Evolutionary conservation across 23 red algal species (phyloP), one percentile per base, ranked within the genome.

Genomic region (Gracilaria gracilis): DNA sequence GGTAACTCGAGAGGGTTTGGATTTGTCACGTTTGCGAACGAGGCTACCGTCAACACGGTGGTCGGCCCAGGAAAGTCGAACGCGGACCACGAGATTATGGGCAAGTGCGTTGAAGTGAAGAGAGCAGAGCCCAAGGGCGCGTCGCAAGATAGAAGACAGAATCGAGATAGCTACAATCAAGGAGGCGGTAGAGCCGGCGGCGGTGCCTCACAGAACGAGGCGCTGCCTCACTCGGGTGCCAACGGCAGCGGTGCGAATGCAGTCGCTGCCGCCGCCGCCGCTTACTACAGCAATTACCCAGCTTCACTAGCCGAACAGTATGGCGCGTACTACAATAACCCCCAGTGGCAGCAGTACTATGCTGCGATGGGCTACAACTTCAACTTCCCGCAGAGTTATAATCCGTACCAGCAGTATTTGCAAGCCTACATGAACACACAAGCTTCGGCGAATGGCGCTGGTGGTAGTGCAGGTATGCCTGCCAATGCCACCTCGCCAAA

Each of bases 1-100:
- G 97, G 97, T 17, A 95, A 94, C 87, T 94, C 89, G 14, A 65
- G 93, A 40, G 97, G 97, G 34, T 99, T 96, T 88, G 97, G 97
- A 32, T 99, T 99, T 91, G 93, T 99, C 65, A 94, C 94, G 1
- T 99, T 94, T 82, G 80, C 88, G 55, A 90, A 89, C 62, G 94
- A 92, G 57, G 85, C 80, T 44, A 94, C 82, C 27, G 91, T 95
- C 8, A 85, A 89, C 13, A 28, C 91, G 24, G 96, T 93, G 24
- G 88, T 95, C 28, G 83, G 89, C 34, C 79, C 64, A 24, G 93
- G 81, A 32, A 82, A 83, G 53, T 92, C 88, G 38, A 92, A 83
- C 65, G 75, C 88, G 44, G 86, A 87, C 58, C 93, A 96, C 84
- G 93, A 95, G 20, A 96, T 99, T 67, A 92, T 93, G 83, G 97